Evolutionary conservation across 2,329 filamentous ascomycete species (phyloP).

Genomic region (Verticillium klebahnii): DNA sequence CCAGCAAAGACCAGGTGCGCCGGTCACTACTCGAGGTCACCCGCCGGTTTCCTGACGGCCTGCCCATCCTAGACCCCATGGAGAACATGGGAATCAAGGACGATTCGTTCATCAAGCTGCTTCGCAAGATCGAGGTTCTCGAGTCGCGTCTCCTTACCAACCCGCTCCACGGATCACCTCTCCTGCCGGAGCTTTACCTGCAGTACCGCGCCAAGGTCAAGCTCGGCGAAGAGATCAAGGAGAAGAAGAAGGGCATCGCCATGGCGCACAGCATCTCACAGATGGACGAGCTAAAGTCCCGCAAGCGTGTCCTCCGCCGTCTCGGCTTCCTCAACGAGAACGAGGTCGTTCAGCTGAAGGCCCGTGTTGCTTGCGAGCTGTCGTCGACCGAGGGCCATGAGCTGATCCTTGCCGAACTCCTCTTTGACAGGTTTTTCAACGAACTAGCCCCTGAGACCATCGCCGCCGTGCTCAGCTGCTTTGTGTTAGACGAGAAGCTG

Average conservation of each 20-base stretch:
- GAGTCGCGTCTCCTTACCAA: constrained; percentile 87
- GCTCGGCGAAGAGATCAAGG: constrained; percentile 75
- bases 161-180: constrained; percentile 84
- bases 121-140: constrained; percentile 94
- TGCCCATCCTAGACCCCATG: constrained; percentile 85
- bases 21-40: constrained; percentile 74
- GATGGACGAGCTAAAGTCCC: constrained; percentile 91
- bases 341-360: constrained; percentile 95
- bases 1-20: constrained; percentile 63
- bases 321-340: constrained; percentile 93
- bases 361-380: constrained; percentile 95
- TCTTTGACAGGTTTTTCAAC: constrained; percentile 98
- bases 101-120: constrained; percentile 86
- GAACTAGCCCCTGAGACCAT: constrained; percentile 84
- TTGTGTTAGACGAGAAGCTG: constrained; percentile 96
- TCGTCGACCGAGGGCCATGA: constrained; percentile 89
- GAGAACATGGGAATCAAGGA: constrained; percentile 96
- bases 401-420: constrained; percentile 82
- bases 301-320: constrained; percentile 90
- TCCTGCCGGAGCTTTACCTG: constrained; percentile 78
- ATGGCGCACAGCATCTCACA: constrained; percentile 86
- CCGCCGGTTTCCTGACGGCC: constrained; percentile 85
- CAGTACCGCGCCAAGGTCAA: constrained; percentile 80
- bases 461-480: constrained; percentile 82
- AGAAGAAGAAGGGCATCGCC: constrained; percentile 79